Base-by-base conservation (phyloP, 176 grass and related monocot genomes). In the Hordeum marinum region DNA sequence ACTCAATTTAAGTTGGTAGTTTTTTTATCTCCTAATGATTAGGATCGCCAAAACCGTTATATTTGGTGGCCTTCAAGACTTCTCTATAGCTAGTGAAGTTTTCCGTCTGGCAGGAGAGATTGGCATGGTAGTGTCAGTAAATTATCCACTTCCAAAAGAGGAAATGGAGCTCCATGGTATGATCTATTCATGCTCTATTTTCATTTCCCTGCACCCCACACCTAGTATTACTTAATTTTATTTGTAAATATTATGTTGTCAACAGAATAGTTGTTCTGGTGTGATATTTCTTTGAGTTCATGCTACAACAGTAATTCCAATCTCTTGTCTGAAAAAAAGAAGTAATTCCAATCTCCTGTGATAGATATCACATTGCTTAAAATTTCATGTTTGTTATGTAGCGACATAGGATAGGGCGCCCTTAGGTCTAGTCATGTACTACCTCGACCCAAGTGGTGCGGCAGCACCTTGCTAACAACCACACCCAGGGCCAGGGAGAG, bases 41-140 rank as follows among this genome's bases (percentile, higher is more conserved):
- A 98, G 93, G 91, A 79, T 96, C 82, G 96, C 93, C 39, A 94
- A 92, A 90, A 94, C 93, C 5, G 93, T 98, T 45, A 95, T 98
- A 89, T 92, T 94, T 79, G 90, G 93, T 75, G 94, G 88, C n/a
- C 69, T 95, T 77, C 69, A 6, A 79, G 89, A 92, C 84, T 89
- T 80, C 72, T 80, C 89, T 55, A 90, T 88, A 85, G 89, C 96
- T 15, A 91, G 45, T 12, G 90, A 98, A 85, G 89, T 98, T 80
- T 89, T 98, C 64, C 86, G 75, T 87, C 90, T 62, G 68, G 90
- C 93, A 95, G 88, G 88, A 73, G 86, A 93, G 82, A 76, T 92
- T 61, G 93, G 91, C 72, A 72, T 84, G 13, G 89, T 96, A 89
- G 85, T 90, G 84, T 96, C 91, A 72, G 83, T 95, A 74, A 95